A percentile compares a stretch with the other conserved stretches of the same genome.
Conservation (phyloP, 164 flowering plant species). For the Santalum album region DNA sequence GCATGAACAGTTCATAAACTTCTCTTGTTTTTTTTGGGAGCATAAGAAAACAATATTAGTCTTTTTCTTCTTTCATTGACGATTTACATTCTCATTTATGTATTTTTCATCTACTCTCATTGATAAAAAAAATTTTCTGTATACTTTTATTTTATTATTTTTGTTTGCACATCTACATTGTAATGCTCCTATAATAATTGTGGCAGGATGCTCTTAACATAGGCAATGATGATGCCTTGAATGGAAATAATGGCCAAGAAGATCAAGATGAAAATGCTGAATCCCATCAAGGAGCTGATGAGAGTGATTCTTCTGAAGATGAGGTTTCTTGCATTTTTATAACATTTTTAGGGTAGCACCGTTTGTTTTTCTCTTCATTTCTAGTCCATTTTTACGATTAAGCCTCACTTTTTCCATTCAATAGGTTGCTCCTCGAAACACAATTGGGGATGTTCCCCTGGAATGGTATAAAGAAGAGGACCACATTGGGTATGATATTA, state of each 20-base stretch:
- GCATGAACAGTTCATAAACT: too few species aligned
- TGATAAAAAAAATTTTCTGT: too few species aligned
- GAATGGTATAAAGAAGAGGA: slow-evolving; percentile 84
- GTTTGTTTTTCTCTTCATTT: background rate
- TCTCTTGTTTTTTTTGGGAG: too few species aligned
- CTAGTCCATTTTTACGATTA: too few species aligned
- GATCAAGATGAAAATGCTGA: slow-evolving; percentile 21
- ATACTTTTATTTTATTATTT: background rate
- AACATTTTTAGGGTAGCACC: background rate
- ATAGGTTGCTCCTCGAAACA: slow-evolving; percentile 79
- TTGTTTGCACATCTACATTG: background rate
- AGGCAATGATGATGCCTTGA: slow-evolving; percentile 5
- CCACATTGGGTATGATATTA: slow-evolving; percentile 85
- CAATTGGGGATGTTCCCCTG: slow-evolving; percentile 83
- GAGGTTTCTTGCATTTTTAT: slow-evolving; percentile 26
- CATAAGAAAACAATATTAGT: too few species aligned
- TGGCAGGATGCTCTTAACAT: slow-evolving; percentile 12
- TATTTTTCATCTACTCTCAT: background rate
- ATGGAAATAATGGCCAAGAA: slow-evolving; percentile 8
- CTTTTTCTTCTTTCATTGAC: too few species aligned
- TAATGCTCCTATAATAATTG: background rate
- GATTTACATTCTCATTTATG: background rate
- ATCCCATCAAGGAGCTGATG: slow-evolving; percentile 27
- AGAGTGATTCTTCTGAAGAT: slow-evolving; percentile 72
- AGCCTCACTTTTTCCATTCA: background rate